phyloP scores from a whole-genome alignment of 352 stramenopile genomes.

The Pythium volutum region DNA sequence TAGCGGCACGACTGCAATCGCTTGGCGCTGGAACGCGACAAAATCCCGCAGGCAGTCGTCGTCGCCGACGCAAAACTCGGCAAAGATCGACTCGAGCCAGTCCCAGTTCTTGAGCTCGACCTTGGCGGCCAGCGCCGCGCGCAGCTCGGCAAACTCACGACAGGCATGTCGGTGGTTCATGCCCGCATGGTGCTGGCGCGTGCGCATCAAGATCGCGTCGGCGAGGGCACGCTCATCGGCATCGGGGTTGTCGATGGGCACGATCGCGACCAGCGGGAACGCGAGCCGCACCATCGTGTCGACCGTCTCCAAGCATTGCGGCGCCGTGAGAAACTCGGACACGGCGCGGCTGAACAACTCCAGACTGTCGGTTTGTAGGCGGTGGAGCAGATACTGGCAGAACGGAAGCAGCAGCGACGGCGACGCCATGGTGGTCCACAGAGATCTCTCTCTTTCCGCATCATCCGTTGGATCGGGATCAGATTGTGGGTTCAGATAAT shows the following conservation, averaged over 20 bases:
- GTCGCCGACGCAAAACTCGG: conserved; percentile 13
- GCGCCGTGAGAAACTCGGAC: not conserved
- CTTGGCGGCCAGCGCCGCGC: not conserved
- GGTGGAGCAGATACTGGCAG: conserved; percentile 14
- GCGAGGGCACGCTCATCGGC: conserved; percentile 2
- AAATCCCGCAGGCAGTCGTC: conserved; percentile 6
- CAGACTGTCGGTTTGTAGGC: conserved; percentile 13
- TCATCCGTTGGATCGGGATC: not conserved
- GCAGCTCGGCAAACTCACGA: not conserved
- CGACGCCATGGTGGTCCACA: not conserved
- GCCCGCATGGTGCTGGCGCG: not conserved
- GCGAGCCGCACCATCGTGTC: conserved; percentile 11
- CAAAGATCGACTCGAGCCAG: conserved; percentile 16
- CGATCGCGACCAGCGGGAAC: conserved; percentile 15
- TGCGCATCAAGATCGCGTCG: conserved; percentile 9
- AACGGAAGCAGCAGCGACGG: conserved; percentile 19
- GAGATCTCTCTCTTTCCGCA: no score
- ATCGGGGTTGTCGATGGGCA: conserved; percentile 5
- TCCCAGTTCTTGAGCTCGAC: conserved; percentile 18
- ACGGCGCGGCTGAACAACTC: conserved; percentile 12
- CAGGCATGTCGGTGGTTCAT: not conserved
- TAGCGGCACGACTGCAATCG: conserved; percentile 11
- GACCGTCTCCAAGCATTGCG: conserved; percentile 10
- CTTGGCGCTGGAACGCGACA: conserved; percentile 2
- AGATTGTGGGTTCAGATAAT: no score